Evolutionary conservation across 1,284 basidiomycete genomes (phyloP).

Genomic region (Dichomitus squalens): DNA sequence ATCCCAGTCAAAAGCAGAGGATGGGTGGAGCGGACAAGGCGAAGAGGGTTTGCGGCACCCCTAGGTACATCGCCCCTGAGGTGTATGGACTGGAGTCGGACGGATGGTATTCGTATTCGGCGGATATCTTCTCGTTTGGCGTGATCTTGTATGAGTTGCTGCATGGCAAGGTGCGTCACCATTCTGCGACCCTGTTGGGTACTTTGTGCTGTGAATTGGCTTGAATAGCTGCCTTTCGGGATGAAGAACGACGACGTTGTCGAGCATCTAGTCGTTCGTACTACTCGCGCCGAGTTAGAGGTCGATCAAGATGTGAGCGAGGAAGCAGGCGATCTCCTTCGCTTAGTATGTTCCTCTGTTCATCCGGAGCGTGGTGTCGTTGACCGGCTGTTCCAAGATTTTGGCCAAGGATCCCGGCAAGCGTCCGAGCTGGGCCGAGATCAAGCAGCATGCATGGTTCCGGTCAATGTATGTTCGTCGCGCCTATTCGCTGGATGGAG

Average conservation of each 20-base stretch:
- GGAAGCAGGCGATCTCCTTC: background rate
- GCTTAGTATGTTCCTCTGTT: background rate
- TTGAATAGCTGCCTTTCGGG: constrained; percentile 21
- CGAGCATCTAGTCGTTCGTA: constrained; percentile 6
- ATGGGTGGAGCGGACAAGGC: background rate
- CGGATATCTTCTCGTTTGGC: constrained; percentile 45
- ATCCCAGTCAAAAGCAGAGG: background rate
- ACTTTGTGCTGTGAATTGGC: background rate
- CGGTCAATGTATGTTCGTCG: constrained; percentile 15
- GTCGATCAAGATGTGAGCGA: constrained; percentile 3
- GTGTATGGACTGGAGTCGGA: constrained; percentile 37
- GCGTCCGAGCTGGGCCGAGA: constrained; percentile 22
- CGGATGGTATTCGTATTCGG: constrained; percentile 47
- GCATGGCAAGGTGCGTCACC: constrained; percentile 37
- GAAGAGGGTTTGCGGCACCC: constrained; percentile 20
- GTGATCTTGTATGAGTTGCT: constrained; percentile 62
- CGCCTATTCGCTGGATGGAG: background rate
- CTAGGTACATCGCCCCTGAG: constrained; percentile 65
- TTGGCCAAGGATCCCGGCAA: constrained; percentile 24
- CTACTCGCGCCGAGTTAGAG: background rate
- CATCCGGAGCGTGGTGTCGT: background rate
- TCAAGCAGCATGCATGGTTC: constrained; percentile 29
- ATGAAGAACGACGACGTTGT: background rate
- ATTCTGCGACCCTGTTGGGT: background rate
- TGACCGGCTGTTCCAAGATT: constrained; percentile 15